Evolutionary conservation across 2,329 filamentous ascomycete species (phyloP).

Genomic region (Apiospora pterosperma): DNA sequence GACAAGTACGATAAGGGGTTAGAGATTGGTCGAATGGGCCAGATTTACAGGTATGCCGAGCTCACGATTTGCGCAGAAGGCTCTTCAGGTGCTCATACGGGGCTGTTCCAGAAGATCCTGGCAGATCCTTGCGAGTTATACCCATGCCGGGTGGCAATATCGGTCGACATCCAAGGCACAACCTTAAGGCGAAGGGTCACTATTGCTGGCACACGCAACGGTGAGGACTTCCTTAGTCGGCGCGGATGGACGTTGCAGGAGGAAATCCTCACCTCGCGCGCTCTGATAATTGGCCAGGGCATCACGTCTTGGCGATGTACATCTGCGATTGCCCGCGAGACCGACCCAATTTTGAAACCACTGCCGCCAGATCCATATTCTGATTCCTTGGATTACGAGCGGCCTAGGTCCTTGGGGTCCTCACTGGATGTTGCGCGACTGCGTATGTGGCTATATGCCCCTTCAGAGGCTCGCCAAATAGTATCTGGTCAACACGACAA

Average conservation of each 20-base stretch:
- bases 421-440: slow-evolving; percentile 8
- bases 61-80: slow-evolving; percentile 16
- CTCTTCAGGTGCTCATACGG: slow-evolving; percentile 11
- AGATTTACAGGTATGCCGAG: slow-evolving; percentile 14
- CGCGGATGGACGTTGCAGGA: slow-evolving; percentile 22
- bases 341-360: slow-evolving; percentile 8
- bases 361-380: not conserved
- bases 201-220: slow-evolving; percentile 9
- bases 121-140: slow-evolving; percentile 5
- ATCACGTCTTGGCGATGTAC: slow-evolving; percentile 18
- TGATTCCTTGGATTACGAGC: not conserved
- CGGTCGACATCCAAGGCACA: not conserved
- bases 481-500: not conserved
- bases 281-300: slow-evolving; percentile 13
- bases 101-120: slow-evolving; percentile 10
- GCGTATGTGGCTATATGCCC: slow-evolving; percentile 13
- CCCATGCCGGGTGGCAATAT: slow-evolving; percentile 8
- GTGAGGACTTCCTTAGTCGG: slow-evolving; percentile 12
- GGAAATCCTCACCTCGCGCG: slow-evolving; percentile 17
- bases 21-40: slow-evolving; percentile 8
- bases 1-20: not conserved
- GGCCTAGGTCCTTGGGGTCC: not conserved
- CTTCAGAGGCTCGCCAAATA: not conserved
- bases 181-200: slow-evolving; percentile 3
- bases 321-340: slow-evolving; percentile 12